Evolutionary conservation across 306 rosid genomes (phyloP), one percentile per base, ranked within the genome.

Genomic region (Rosa lucieae): DNA sequence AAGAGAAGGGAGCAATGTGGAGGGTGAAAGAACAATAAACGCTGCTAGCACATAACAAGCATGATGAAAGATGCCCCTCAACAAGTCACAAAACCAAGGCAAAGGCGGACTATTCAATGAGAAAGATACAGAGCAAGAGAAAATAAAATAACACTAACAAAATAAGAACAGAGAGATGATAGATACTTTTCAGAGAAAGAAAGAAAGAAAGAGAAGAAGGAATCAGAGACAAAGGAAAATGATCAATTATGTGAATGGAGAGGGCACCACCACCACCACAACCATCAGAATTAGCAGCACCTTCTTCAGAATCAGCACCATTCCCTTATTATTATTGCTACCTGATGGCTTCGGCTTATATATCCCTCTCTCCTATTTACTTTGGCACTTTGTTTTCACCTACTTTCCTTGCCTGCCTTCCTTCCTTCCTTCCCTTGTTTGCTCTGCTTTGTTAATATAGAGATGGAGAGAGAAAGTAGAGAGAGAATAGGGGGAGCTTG

Each of bases 61-160:
- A 84, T 83, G 89, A 86, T 32, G 69, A 32, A 72, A 83, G 90
- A 91, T 80, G 89, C 76, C 81, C 56, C 74, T 42, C 47, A 56
- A 66, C 69, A 35, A 63, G 69, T 63, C 69, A 35, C 70, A 37
- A 35, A 66, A 37, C 59, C 80, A 74, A 78, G 81, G 72, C 29
- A 66, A 73, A 86, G 89, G 86, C 89, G 88, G 90, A 88, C 82
- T 89, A 84, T 87, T 91, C 91, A 85, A 93, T 23, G 75, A 70
- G 80, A 74, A 63, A 71, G 77, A 37, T 15, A 66, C 23, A 52
- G 62, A 39, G 23, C 44, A 21, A 66, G 73, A 40, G 63, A 53
- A 67, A 75, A 49, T 23, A 70, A 43, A 63, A 44, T 8, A 56
- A 56, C 40, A 61, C 51, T 10, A 42, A n/a, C 35, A 58, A 13